Percentiles rank a stretch among this genome's conserved stretches.
Evolutionary conservation across 129 eudicot species (phyloP).

Genomic region (Logfia minima): DNA sequence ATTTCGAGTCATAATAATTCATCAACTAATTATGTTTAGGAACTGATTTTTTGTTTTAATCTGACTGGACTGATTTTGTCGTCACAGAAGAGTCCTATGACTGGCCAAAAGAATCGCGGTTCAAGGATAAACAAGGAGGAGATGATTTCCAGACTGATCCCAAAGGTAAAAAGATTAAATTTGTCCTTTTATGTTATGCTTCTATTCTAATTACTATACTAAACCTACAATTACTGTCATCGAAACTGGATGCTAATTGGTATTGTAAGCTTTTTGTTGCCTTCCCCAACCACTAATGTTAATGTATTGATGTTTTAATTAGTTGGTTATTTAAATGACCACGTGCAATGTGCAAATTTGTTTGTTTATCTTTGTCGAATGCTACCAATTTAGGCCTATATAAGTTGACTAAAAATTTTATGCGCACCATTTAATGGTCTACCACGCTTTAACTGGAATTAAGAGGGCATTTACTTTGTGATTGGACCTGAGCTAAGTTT

Average conservation of each 20-base stretch:
- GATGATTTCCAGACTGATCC: constrained; percentile 30
- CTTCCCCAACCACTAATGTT: constrained; percentile 19
- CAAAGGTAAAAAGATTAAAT: constrained; percentile 32
- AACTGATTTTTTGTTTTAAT: background rate
- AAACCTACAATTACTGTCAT: background rate
- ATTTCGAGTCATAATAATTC: background rate
- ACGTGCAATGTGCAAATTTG: background rate
- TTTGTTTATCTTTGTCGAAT: background rate
- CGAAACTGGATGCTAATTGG: background rate
- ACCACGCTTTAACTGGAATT: background rate
- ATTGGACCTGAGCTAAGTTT: background rate
- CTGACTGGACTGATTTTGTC: background rate
- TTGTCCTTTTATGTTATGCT: constrained; percentile 13
- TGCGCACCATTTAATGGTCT: background rate
- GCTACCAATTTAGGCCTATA: background rate
- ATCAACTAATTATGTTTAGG: background rate
- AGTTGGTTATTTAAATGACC: constrained; percentile 13
- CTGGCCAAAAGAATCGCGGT: constrained; percentile 46
- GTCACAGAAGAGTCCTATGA: constrained; percentile 17
- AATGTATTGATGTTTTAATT: constrained; percentile 9
- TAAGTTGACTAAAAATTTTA: background rate
- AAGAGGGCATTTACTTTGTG: constrained; percentile 1
- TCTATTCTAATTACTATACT: background rate
- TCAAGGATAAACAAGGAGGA: constrained; percentile 41
- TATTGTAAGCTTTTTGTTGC: constrained; percentile 20